Evolutionary conservation across 495 filamentous ascomycete genomes (phyloP).

Genomic region (Neurospora pannonica): DNA sequence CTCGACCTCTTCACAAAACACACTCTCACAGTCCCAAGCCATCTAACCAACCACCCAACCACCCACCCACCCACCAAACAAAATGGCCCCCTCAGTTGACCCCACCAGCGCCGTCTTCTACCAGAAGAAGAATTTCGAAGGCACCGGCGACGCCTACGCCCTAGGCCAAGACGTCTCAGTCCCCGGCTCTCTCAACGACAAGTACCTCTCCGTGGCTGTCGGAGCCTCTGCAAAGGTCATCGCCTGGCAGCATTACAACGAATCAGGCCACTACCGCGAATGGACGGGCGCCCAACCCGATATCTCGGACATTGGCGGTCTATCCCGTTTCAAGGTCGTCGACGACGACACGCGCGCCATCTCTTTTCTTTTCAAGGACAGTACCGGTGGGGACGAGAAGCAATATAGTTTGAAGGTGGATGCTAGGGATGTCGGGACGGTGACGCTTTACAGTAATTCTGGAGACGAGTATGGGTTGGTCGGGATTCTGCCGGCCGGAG

Average conservation of each 20-base stretch:
- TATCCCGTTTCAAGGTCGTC: constrained; percentile 1
- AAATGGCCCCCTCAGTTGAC: not conserved
- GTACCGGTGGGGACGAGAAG: not conserved
- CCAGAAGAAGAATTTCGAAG: not conserved
- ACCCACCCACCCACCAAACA: not conserved
- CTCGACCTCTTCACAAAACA: not conserved
- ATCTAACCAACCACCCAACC: not conserved
- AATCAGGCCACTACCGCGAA: not conserved
- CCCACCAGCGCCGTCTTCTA: constrained; percentile 1
- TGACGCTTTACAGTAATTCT: not conserved
- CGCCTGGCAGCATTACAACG: constrained; percentile 6
- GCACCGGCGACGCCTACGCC: not conserved
- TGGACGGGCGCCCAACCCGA: not conserved
- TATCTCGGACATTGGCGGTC: not conserved
- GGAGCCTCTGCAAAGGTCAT: constrained; percentile 3
- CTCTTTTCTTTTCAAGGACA: constrained; percentile 1
- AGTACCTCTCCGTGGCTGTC: constrained; percentile 1
- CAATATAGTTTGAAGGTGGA: constrained; percentile 3
- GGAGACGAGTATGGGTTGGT: not conserved
- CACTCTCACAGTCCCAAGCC: not conserved
- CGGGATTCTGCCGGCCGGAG: not conserved
- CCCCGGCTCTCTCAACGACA: constrained; percentile 1
- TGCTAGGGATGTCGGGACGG: not conserved
- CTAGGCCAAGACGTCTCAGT: not conserved
- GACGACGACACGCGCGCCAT: constrained; percentile 1